Conservation (phyloP, 805 yeast genomes). For the Lipomyces oligophaga region DNA sequence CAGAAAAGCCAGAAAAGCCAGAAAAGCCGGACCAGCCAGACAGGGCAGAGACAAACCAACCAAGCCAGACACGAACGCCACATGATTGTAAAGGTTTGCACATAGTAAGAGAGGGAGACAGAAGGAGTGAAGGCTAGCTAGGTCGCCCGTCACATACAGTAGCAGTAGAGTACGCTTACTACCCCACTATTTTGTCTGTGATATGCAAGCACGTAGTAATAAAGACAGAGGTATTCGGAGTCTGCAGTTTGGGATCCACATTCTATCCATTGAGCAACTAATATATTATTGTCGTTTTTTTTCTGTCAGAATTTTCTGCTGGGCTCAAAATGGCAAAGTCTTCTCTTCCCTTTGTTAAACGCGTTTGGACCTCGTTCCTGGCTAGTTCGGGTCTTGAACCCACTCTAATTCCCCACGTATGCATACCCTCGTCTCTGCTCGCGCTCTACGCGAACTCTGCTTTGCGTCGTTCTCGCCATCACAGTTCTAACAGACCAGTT, state of each 20-base stretch:
- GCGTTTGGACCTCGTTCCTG: slow-evolving; percentile 26
- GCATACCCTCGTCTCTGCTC: not conserved
- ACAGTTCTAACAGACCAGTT: slow-evolving; percentile 31
- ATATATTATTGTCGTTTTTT: not conserved
- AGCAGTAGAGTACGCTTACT: too few species aligned
- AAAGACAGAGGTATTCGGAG: too few species aligned
- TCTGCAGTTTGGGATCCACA: not conserved
- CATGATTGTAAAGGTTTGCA: too few species aligned
- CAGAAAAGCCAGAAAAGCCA: too few species aligned
- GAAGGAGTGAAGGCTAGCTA: too few species aligned
- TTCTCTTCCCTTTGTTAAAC: slow-evolving; percentile 5
- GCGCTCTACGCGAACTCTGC: not conserved
- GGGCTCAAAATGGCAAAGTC: not conserved
- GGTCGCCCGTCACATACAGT: too few species aligned
- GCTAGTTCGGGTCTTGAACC: slow-evolving; percentile 27
- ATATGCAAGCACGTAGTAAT: too few species aligned
- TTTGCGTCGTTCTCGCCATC: not conserved
- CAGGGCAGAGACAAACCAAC: too few species aligned
- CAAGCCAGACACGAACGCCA: too few species aligned
- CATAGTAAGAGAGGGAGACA: too few species aligned
- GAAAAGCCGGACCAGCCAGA: too few species aligned
- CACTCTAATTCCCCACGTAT: slow-evolving; percentile 18
- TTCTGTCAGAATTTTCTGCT: not conserved
- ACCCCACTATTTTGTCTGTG: too few species aligned
- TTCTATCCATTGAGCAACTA: not conserved